Base-by-base conservation (phyloP, 2,329 filamentous ascomycete species). In the Paecilomyces formosus region DNA sequence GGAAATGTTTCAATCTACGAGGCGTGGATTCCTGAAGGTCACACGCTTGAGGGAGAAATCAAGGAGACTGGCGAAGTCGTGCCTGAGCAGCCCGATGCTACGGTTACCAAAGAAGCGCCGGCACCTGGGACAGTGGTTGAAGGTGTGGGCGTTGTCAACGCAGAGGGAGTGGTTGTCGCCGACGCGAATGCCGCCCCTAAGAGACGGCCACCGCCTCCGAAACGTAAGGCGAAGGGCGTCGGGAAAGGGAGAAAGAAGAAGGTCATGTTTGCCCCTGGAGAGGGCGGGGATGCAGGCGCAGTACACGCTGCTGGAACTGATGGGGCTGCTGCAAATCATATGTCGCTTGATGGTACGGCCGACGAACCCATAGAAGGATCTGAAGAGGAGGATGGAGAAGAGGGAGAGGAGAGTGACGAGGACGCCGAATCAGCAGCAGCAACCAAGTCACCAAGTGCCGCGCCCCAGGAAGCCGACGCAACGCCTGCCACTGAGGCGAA, bases 1-100 rank as follows among this genome's bases (percentile, higher is more conserved):
- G 92, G 92, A 24, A 93, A 93, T 65, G 82, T 90, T 9, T 90
- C 89, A 61, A 87, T 93, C 1, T 91, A 94, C 72, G 90, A 95
- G 67, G 86, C 94, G 7, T 88, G 90, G 21, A 82, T 96, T 3
- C 84, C 86, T 4, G 89, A 93, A 58, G 92, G 91, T 0, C 89
- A 94, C 70, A 79, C 80, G 4, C 82, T 96, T 0, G 89, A 93
- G 62, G 91, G 91, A 58, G 92, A 96, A 70, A 87, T 96, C 55
- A 84, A 90, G 59, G 78, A 81, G 39, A 78, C 80, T 53, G 77
- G 81, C 56, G 78, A 78, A 57, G 71, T 76, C 28, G 72, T 78
- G 54, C 74, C 77, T 51, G 79, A 80, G 51, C 74, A 72, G 53
- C 69, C 65, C 35, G 62, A 71, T 53, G 69, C 63, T 15, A 70